A percentile compares a stretch with the other conserved stretches of the same genome.
Evolutionary conservation across 163 green algal species (phyloP).

Genomic region (Scenedesmus sp.): DNA sequence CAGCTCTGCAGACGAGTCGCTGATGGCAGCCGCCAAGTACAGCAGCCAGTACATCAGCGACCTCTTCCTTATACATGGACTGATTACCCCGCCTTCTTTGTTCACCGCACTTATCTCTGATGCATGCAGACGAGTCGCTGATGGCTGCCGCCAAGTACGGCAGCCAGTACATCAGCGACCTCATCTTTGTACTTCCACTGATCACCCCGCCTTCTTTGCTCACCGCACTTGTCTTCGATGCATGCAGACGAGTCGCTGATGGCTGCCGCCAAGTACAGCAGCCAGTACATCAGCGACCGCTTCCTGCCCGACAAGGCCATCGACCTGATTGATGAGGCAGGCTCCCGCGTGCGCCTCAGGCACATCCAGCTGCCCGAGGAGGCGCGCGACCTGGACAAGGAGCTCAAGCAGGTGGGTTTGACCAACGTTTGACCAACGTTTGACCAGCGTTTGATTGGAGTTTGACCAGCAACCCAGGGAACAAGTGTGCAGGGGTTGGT

Average conservation of each 20-base stretch:
- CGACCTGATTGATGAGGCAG: constrained; percentile 99
- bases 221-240: neutral
- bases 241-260: constrained; percentile 90
- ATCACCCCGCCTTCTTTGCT: too few species aligned
- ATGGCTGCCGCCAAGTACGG: constrained; percentile 94
- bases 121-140: constrained; percentile 88
- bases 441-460: too few species aligned
- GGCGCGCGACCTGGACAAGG: constrained; percentile 98
- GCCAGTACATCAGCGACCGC: constrained; percentile 98
- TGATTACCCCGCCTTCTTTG: too few species aligned
- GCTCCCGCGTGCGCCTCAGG: constrained; percentile 93
- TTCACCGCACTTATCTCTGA: neutral
- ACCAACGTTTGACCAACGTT: too few species aligned
- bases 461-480: too few species aligned
- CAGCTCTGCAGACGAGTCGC: constrained; percentile 83
- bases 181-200: constrained; percentile 80
- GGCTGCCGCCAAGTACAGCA: constrained; percentile 93
- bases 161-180: constrained; percentile 98
- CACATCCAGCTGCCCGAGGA: constrained; percentile 98
- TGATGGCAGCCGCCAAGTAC: constrained; percentile 94
- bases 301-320: constrained; percentile 99
- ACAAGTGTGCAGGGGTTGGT: neutral
- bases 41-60: constrained; percentile 98
- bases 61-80: constrained; percentile 83
- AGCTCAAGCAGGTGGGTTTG: constrained; percentile 82